Evolutionary conservation across 2,329 filamentous ascomycete species (phyloP).

Genomic region (Helotiales sp.): DNA sequence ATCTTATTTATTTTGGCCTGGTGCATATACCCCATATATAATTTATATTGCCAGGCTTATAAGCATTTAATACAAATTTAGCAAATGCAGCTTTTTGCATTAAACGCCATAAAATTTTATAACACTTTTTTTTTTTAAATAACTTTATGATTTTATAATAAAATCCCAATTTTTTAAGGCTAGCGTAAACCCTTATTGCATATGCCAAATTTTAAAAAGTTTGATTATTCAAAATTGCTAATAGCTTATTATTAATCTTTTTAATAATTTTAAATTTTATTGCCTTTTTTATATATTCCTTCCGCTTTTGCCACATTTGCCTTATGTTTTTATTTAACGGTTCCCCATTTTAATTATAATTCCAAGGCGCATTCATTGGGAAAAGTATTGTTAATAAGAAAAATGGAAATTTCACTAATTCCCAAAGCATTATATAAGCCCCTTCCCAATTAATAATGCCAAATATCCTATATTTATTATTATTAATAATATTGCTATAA

Average conservation of each 20-base stretch:
- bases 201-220: background rate
- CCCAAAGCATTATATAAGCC: background rate
- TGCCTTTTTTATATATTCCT: too few species aligned
- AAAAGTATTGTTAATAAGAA: background rate
- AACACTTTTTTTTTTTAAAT: background rate
- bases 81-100: background rate
- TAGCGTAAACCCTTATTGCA: background rate
- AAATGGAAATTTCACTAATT: slow-evolving; percentile 1
- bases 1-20: too few species aligned
- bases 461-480: background rate
- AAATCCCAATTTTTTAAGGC: background rate
- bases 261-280: background rate
- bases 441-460: background rate
- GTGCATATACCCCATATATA: background rate
- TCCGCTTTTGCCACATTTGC: background rate
- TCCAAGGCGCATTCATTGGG: slow-evolving; percentile 3
- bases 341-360: background rate
- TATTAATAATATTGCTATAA: background rate
- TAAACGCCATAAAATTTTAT: background rate
- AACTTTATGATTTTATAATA: background rate
- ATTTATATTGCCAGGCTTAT: background rate
- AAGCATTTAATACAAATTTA: background rate
- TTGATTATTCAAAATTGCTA: background rate
- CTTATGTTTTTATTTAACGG: background rate
- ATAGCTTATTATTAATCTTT: background rate